Evolutionary conservation across 2,329 filamentous ascomycete genomes (phyloP).

Genomic region (Sporothrix globosa): DNA sequence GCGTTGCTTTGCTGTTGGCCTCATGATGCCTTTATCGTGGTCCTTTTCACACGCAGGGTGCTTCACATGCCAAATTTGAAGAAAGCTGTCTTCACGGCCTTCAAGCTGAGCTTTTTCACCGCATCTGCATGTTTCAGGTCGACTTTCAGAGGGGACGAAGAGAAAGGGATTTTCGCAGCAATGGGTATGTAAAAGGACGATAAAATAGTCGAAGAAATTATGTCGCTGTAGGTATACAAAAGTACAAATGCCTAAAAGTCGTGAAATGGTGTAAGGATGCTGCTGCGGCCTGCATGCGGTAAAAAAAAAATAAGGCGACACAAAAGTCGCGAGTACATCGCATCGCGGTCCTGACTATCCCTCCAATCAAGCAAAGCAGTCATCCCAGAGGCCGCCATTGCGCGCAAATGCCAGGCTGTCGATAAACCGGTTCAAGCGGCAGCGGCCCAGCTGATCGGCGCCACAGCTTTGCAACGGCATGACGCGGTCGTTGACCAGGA

Average conservation of each 20-base stretch:
- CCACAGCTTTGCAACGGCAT: constrained; percentile 71
- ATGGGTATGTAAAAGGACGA: neutral
- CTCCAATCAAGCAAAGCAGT: constrained; percentile 54
- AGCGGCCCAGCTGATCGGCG: constrained; percentile 71
- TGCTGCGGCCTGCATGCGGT: neutral
- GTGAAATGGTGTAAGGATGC: constrained; percentile 8
- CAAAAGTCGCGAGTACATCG: neutral
- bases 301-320: neutral
- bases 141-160: neutral
- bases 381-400: constrained; percentile 71
- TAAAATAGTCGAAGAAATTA: neutral
- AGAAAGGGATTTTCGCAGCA: neutral
- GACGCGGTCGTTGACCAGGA: constrained; percentile 84
- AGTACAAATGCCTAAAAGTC: neutral
- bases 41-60: neutral
- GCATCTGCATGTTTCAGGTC: neutral
- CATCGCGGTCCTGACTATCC: neutral
- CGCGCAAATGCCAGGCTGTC: constrained; percentile 74
- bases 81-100: too few species aligned
- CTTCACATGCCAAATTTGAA: neutral
- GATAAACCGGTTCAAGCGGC: constrained; percentile 70
- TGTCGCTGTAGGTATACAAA: constrained; percentile 4
- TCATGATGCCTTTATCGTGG: neutral
- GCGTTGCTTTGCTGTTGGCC: too few species aligned
- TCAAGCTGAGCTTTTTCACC: neutral